Base-by-base conservation (phyloP, 768 basidiomycete genomes). In the Scleroderma citrinum region DNA sequence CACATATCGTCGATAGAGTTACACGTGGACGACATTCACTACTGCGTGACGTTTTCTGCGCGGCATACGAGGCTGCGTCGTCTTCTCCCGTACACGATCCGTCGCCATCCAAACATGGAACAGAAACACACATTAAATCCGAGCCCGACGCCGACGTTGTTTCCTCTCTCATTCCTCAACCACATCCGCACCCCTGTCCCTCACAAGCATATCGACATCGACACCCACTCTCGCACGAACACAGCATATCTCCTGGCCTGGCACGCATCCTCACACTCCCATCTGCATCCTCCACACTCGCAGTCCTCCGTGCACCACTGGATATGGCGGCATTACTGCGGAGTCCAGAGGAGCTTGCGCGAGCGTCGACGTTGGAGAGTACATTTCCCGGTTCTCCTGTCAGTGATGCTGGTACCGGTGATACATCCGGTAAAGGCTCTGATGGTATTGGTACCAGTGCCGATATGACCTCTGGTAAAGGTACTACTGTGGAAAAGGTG, bases 261-360 rank as follows among this genome's bases (percentile, higher is more conserved):
- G 6, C 13, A 17, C 63, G 52, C 24, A n/a, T 50, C 35, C 35
- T 46, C 1, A 43, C 37, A 26, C 53, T 60, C 29, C 62, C 61
- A 0, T 35, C n/a, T 10, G 50, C 56, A 7, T 44, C 52, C 10
- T 48, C 42, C 13, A 23, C 48, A 1, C 12, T 46, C 32, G 48
- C 44, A 16, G 19, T 36, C 5, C 42, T 60, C 31, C 41, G 35
- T 20, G 43, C 48, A 7, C 62, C 47, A 24, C 51, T 77, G 37
- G 76, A 76, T 54, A 69, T 77, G 61, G 69, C 69, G 10, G 56
- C 71, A 38, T 67, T 77, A 19, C 68, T 77, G 36, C 66, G 59
- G 23, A 42, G 47, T 2, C 74, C 75, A 1, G 66, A 69, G 37
- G 76, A 77, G 58, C 58, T 77, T 16, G 54, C 65, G 12, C 55